phyloP scores from a whole-genome alignment of 352 stramenopile genomes.

The Aphanomyces stellatus region DNA sequence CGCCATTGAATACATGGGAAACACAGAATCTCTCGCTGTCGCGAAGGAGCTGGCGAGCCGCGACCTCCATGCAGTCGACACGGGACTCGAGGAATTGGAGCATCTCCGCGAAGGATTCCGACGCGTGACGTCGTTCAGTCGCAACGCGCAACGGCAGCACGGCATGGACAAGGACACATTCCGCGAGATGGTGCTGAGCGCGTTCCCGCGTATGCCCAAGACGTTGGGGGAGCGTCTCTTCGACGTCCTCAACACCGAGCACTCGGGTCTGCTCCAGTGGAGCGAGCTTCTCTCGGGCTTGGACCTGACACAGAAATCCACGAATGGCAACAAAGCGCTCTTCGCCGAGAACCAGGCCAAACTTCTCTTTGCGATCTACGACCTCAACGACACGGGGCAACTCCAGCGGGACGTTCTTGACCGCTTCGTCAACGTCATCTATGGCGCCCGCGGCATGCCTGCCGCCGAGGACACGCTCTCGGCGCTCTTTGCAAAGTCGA shows the following conservation, averaged over 20 bases:
- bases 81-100: conserved; percentile 3
- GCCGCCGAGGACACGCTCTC: conserved; percentile 41
- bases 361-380: conserved; percentile 79
- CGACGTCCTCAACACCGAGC: conserved; percentile 70
- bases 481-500: conserved; percentile 37
- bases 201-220: conserved; percentile 72
- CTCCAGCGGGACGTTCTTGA: conserved; percentile 63
- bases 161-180: conserved; percentile 57
- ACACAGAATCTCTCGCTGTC: not conserved
- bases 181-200: conserved; percentile 63
- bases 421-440: conserved; percentile 81
- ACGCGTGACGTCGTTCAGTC: not conserved
- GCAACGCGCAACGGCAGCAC: not conserved
- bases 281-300: conserved; percentile 58
- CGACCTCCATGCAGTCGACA: not conserved
- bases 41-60: not conserved
- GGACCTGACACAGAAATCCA: conserved; percentile 60
- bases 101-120: conserved; percentile 14
- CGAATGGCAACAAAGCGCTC: not conserved
- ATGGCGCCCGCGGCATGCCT: conserved; percentile 45
- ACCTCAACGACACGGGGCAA: conserved; percentile 50
- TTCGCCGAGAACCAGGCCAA: conserved; percentile 64
- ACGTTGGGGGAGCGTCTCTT: conserved; percentile 78
- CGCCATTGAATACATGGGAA: not conserved
- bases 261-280: conserved; percentile 48